phyloP scores from a whole-genome alignment of 1,284 basidiomycete genomes.

The Puccinia horiana region DNA sequence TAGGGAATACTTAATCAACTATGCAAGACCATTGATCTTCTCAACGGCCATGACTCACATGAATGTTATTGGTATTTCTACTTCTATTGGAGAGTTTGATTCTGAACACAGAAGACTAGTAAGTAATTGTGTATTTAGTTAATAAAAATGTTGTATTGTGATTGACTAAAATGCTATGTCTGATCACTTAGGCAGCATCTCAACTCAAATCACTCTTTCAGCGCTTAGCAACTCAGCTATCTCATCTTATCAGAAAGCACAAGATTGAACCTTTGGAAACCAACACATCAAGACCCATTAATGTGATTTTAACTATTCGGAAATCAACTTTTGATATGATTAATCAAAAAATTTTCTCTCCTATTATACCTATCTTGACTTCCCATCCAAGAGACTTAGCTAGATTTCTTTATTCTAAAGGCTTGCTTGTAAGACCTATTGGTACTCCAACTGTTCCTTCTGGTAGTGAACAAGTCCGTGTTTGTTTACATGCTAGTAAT shows the following conservation, averaged over 20 bases:
- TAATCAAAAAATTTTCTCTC: constrained; percentile 58
- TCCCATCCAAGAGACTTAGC: constrained; percentile 72
- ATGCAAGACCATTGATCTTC: constrained; percentile 85
- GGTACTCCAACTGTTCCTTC: constrained; percentile 80
- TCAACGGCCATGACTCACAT: constrained; percentile 77
- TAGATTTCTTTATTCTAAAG: constrained; percentile 66
- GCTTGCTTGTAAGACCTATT: constrained; percentile 75
- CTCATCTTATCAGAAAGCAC: background rate
- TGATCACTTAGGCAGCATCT: constrained; percentile 21
- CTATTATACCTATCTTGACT: constrained; percentile 84
- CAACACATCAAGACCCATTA: background rate
- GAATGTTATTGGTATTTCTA: constrained; percentile 62
- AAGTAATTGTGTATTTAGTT: background rate
- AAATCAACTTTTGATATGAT: background rate
- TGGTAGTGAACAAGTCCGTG: constrained; percentile 75
- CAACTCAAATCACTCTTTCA: constrained; percentile 12
- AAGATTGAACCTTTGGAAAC: constrained; percentile 1
- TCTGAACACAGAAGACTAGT: constrained; percentile 42
- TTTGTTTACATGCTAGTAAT: constrained; percentile 79
- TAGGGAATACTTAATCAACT: constrained; percentile 84
- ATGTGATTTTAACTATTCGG: constrained; percentile 20
- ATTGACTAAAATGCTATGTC: background rate
- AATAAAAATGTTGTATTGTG: background rate
- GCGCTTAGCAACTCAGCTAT: constrained; percentile 10
- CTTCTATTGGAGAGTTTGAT: constrained; percentile 18